Evolutionary conservation across 129 eudicot species (phyloP).

Genomic region (Arctium minus): DNA sequence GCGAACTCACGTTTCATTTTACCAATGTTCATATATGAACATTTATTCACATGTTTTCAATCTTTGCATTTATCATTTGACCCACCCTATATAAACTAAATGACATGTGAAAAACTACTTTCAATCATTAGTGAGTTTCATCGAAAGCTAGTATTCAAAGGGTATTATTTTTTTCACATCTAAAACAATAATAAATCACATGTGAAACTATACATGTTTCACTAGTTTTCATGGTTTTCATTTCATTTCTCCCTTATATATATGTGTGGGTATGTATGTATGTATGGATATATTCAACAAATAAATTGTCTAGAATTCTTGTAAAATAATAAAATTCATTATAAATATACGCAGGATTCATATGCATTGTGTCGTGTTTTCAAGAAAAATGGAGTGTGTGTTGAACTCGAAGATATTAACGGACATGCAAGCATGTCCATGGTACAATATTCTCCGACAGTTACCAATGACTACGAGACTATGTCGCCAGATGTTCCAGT

Average conservation of each 20-base stretch:
- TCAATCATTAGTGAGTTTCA: not conserved
- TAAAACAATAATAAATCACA: too few species aligned
- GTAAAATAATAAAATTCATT: not conserved
- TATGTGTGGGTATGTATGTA: not conserved
- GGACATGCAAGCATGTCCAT: conserved; percentile 34
- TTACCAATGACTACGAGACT: conserved; percentile 46
- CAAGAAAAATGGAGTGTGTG: conserved; percentile 79
- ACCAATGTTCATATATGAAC: too few species aligned
- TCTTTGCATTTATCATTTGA: too few species aligned
- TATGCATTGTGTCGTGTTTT: conserved; percentile 91
- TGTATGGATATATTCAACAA: not conserved
- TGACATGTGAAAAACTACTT: not conserved
- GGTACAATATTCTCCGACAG: conserved; percentile 23
- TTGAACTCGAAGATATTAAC: conserved; percentile 59
- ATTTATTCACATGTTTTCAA: not conserved
- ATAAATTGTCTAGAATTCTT: not conserved
- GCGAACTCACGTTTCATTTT: not conserved
- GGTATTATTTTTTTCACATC: too few species aligned
- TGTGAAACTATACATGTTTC: not conserved
- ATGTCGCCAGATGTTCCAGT: conserved; percentile 57
- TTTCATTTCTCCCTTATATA: not conserved
- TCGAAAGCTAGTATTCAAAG: too few species aligned
- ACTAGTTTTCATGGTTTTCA: not conserved
- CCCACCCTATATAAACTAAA: not conserved
- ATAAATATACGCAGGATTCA: conserved; percentile 49